Evolutionary conservation across 345 rosid genomes (phyloP).

Genomic region (Eucalyptus cloeziana): DNA sequence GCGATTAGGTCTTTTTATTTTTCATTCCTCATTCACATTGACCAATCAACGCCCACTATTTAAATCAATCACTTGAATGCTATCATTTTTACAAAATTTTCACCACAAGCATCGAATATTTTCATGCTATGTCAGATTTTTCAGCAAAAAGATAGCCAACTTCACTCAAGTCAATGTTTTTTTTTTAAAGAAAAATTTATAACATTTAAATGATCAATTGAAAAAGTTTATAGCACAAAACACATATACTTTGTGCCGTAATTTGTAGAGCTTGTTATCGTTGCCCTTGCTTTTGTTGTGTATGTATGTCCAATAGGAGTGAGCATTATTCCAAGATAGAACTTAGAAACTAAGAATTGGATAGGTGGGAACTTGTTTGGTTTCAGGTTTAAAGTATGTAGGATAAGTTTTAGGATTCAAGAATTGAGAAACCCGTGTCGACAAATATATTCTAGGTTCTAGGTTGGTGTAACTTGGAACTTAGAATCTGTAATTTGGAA

Average conservation of each 20-base stretch:
- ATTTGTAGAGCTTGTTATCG: background rate
- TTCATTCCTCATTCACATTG: background rate
- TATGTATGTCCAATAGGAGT: background rate
- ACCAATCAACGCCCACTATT: background rate
- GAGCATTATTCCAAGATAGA: no score
- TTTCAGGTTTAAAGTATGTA: no score
- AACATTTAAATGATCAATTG: no score
- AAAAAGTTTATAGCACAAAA: background rate
- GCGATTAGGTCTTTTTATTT: background rate
- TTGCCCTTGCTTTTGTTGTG: background rate
- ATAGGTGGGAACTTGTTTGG: accelerated
- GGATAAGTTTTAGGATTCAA: accelerated
- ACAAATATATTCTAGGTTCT: accelerated
- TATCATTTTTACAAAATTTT: no score
- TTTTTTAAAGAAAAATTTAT: no score
- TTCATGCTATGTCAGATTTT: background rate
- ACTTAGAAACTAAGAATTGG: no score
- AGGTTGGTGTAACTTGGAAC: no score
- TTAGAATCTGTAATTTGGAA: accelerated
- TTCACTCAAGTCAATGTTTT: background rate
- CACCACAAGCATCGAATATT: background rate
- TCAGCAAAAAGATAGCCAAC: background rate
- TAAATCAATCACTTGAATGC: background rate
- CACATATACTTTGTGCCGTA: background rate
- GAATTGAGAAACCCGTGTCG: accelerated